phyloP scores from a whole-genome alignment of 2,329 filamentous ascomycete genomes.

The Xylariales sp. region DNA sequence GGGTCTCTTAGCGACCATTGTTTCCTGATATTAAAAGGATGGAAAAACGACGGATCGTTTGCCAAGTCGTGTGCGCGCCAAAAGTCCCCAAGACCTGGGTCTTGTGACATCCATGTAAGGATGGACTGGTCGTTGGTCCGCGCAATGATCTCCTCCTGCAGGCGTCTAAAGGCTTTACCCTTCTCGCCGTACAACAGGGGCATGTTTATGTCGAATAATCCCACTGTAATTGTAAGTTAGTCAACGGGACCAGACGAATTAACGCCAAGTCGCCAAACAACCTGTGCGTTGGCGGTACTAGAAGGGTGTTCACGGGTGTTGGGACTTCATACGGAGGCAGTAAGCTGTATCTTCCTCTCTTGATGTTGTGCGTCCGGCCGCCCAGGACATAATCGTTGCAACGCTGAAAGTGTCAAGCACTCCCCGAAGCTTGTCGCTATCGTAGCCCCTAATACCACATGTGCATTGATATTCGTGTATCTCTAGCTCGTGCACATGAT shows the following conservation, averaged over 20 bases:
- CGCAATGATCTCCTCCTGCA: conserved; percentile 32
- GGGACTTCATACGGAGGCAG: conserved; percentile 23
- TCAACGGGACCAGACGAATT: not conserved
- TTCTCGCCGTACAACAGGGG: conserved; percentile 30
- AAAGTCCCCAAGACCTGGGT: not conserved
- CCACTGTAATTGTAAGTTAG: conserved; percentile 14
- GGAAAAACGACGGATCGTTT: not conserved
- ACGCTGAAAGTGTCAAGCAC: conserved; percentile 11
- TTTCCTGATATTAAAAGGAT: conserved; percentile 12
- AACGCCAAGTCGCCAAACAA: not conserved
- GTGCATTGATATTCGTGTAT: not conserved
- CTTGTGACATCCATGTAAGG: conserved; percentile 4
- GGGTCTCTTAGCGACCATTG: not conserved
- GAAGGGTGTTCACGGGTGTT: not conserved
- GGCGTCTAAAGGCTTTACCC: conserved; percentile 16
- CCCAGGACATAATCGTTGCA: conserved; percentile 27
- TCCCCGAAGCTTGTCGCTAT: not conserved
- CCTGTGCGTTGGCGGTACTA: not conserved
- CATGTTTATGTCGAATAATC: conserved; percentile 34
- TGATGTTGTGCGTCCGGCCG: conserved; percentile 20
- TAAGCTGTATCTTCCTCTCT: conserved; percentile 31
- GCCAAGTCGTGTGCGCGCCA: not conserved
- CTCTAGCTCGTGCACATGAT: not conserved
- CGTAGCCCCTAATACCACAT: not conserved
- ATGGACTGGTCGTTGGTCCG: conserved; percentile 23